Evolutionary conservation across 805 yeast species (phyloP), one percentile per base, ranked within the genome.

Genomic region (Phaffomyces opuntiae): DNA sequence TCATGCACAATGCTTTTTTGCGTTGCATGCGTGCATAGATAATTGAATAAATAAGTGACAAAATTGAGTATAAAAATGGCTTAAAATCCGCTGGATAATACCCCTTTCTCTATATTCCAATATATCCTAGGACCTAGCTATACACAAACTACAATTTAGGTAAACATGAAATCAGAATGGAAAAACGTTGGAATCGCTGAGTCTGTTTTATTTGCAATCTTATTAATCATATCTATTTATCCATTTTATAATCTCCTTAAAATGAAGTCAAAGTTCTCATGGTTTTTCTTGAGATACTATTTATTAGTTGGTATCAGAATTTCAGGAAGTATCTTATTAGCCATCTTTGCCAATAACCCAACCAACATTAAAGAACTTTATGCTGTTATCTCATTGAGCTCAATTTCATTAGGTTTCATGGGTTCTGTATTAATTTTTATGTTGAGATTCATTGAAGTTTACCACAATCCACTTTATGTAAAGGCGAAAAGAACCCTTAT

Each of bases 371-470:
- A 40, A 19, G 45, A 38, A n/a, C 14, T 45, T 4, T 33, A 34
- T 16, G 48, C 42, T 9, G 36, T 32, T 7, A 34, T 41, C 16
- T 44, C 34, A 9, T 34, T 45, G 17, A 41, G 31, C 17, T 14
- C 35, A 6, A 38, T 45, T 27, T 40, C 48, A 9, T 19, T 41
- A 16, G 48, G 48, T 3, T 41, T 45, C 33, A 33, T 45, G 25
- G 37, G 40, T n/a, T 38, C 41, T 42, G 16, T 43, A 17, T 13
- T 45, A 9, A 31, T 41, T 11, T 45, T 33, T 34, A 16, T 36
- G 13, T 13, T 45, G 3, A 41, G 40, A 32, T 45, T 38, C 12
- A 21, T 38, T 35, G 40, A 41, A 26, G 38, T 41, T n/a, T 45
- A 38, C 36, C 39, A 45, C 39, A 38, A 45, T 26, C 45, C 48